Evolutionary conservation across 2,329 filamentous ascomycete species (phyloP), one percentile per base, ranked within the genome.

Genomic region (Colletotrichum salicis): DNA sequence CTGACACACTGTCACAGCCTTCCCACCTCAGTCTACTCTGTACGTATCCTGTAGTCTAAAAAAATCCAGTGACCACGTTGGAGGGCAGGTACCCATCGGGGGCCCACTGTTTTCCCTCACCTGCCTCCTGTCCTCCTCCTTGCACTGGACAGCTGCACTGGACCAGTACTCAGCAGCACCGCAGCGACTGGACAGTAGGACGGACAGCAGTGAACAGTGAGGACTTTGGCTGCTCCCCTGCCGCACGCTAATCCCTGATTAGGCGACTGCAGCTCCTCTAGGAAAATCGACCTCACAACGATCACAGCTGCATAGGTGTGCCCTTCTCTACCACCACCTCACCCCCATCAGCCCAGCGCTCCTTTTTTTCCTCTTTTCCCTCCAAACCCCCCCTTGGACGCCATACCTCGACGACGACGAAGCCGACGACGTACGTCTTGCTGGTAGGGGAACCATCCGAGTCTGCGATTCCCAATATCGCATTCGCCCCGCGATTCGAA

Each of bases 201-300:
- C 60, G 52, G 27, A 51, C 60, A 62, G 60, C 27, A 54, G 51
- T 64, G 61, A 29, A 55, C 60, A 62, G 27, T 33, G 27, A 62
- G 60, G 10, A 52, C 52, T 51, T 48, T 58, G 31, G 58, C 58
- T 68, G 58, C 58, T 59, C 64, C 71, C 67, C 63, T 71, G 73
- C 62, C 63, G 66, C n/a, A 69, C 80, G 77, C 81, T 82, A 81
- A 73, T 72, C 81, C 80, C 57, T 77, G 79, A 78, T 63, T 74
- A 79, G 80, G 74, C 72, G 67, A 70, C 74, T 75, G 76, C 73
- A 79, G 77, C 76, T 79, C 72, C 68, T 71, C 37, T 57, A 19
- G 74, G 76, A 79, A 78, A 78, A 78, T 77, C 74, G 58, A 72
- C 71, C 60, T 72, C 70, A 61, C 70, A 71, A 71, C 70, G 67